Conservation (phyloP, 2,329 filamentous ascomycete species). For the Atkinsonella texensis region DNA sequence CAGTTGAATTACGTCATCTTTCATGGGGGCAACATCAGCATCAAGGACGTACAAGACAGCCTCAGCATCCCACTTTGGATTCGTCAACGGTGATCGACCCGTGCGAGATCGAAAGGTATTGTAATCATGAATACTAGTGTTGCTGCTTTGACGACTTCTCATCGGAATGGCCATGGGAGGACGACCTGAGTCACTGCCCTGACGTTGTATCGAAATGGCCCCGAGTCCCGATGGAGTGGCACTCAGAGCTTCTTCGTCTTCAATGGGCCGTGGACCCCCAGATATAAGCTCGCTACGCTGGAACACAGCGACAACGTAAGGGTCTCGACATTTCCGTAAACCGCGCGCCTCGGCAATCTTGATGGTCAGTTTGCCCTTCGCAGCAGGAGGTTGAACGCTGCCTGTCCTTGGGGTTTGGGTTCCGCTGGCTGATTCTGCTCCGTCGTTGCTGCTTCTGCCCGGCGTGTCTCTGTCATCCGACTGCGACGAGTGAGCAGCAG, state of each 20-base stretch:
- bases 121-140: constrained; percentile 68
- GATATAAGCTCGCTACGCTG: constrained; percentile 96
- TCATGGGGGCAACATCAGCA: no score
- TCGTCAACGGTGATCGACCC: constrained; percentile 49
- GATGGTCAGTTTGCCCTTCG: constrained; percentile 81
- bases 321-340: constrained; percentile 69
- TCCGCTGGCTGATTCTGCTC: constrained; percentile 31
- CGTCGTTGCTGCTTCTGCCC: constrained; percentile 27
- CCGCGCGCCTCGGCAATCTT: constrained; percentile 79
- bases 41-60: constrained; percentile 67
- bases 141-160: constrained; percentile 92
- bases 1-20: background rate
- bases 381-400: constrained; percentile 53
- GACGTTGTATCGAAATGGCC: constrained; percentile 51
- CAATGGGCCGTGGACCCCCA: constrained; percentile 58
- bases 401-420: constrained; percentile 39
- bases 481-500: constrained; percentile 43
- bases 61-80: constrained; percentile 91
- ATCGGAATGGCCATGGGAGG: constrained; percentile 89
- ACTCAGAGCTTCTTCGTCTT: constrained; percentile 43
- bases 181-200: constrained; percentile 69
- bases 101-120: constrained; percentile 48
- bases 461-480: constrained; percentile 31
- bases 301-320: constrained; percentile 93
- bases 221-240: constrained; percentile 37